Evolutionary conservation across 2,329 filamentous ascomycete genomes (phyloP).

Genomic region (Colletotrichum shisoi): DNA sequence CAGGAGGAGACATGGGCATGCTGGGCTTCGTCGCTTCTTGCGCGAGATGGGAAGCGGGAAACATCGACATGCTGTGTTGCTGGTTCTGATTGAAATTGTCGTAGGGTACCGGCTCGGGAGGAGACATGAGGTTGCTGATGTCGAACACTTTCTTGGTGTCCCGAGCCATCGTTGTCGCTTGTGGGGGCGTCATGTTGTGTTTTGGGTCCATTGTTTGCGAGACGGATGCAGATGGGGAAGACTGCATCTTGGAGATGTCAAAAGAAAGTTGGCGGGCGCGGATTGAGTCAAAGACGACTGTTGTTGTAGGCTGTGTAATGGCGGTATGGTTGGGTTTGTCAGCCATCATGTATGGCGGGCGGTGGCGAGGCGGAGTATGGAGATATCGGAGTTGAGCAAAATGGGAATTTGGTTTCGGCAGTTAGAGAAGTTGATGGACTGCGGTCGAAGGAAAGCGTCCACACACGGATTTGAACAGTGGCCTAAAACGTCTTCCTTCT

Average conservation of each 20-base stretch:
- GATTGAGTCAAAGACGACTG: conserved; percentile 44
- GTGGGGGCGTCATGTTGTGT: conserved; percentile 7
- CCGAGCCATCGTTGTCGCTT: conserved; percentile 13
- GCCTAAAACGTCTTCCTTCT: conserved; percentile 1
- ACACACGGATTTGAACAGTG: background rate
- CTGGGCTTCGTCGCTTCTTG: conserved; percentile 46
- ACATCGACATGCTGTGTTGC: conserved; percentile 11
- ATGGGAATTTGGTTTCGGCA: conserved; percentile 23
- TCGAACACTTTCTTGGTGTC: conserved; percentile 54
- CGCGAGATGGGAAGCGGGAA: background rate
- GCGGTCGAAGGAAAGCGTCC: conserved; percentile 1
- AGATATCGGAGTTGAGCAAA: conserved; percentile 37
- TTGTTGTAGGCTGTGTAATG: conserved; percentile 45
- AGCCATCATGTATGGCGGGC: conserved; percentile 35
- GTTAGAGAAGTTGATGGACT: conserved; percentile 29
- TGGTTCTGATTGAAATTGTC: conserved; percentile 59
- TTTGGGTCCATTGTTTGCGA: conserved; percentile 44
- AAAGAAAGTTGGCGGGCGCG: conserved; percentile 6
- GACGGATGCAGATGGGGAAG: conserved; percentile 34
- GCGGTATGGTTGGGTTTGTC: conserved; percentile 35
- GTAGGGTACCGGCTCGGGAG: conserved; percentile 62
- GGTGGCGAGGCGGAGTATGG: conserved; percentile 38
- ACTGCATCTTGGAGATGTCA: conserved; percentile 25
- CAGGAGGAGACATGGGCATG: conserved; percentile 64
- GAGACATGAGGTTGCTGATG: conserved; percentile 68